Base-by-base conservation (phyloP, 805 yeast species). In the Spathaspora boniae region DNA sequence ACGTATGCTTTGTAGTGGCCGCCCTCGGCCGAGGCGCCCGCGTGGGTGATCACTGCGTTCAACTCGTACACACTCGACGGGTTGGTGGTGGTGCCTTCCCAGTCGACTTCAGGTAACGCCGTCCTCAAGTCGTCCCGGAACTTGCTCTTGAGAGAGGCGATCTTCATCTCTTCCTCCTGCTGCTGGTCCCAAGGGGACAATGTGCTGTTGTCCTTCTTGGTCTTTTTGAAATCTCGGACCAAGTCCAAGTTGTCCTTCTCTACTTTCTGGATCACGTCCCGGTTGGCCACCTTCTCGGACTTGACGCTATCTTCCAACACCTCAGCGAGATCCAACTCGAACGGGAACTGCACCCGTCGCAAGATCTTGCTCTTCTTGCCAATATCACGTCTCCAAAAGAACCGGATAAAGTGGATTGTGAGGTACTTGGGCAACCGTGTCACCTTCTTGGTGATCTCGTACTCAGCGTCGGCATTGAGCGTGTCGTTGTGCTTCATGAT, bases 1-100 rank as follows among this genome's bases (percentile, higher is more conserved):
- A 84, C 81, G 63, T 86, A 93, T 19, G 91, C 80, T 63, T 89
- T 97, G 61, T 93, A 93, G 62, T 93, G 99, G 12, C 99, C 99
- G 19, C 96, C 83, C 58, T 93, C 98, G 0, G 98, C 96, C 29
- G 89, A 80, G 6, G 96, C 80, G 33, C 99, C 99, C 53, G 82
- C 84, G 63, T 93, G 99, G 1, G 98, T 87, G 41, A 93, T 78
- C 16, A 93, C 76, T 2, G 95, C 87, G 25, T 70, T 66, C 45
- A 93, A 74, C 45, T 87, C 88, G 54, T 93, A 93, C 25, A 93
- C 76, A 1, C 93, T 86, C 0, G 94, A 80, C 5, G 95, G 91
- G 53, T 91, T 88, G 51, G 84, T 87, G 14, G 89, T 86, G 6
- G 70, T 62, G 11, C 48, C 50, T 2, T 54, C 54, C 20, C 54